Evolutionary conservation across 2,329 filamentous ascomycete genomes (phyloP).

Genomic region (Canariomyces notabilis): DNA sequence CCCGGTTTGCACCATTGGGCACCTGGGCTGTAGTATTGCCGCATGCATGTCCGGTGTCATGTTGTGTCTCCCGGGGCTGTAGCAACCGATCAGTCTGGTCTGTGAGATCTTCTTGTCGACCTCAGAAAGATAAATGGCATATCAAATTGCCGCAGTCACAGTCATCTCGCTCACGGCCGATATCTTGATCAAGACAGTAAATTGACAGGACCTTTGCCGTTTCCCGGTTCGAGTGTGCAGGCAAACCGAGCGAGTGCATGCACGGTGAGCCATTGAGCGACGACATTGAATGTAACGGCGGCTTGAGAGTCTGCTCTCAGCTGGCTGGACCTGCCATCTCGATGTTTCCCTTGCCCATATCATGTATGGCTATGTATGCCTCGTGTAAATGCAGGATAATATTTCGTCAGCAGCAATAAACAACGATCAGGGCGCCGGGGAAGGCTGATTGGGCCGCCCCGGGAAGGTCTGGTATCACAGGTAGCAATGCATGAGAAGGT

Average conservation of each 20-base stretch:
- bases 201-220: neutral
- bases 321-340: conserved; percentile 5
- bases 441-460: conserved; percentile 18
- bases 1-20: neutral
- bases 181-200: too few relatives aligned
- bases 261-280: conserved; percentile 14
- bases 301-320: conserved; percentile 11
- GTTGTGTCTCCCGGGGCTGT: neutral
- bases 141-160: too few relatives aligned
- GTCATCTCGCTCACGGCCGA: too few relatives aligned
- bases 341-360: neutral
- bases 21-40: neutral
- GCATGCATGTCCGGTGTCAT: neutral
- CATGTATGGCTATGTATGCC: too few relatives aligned
- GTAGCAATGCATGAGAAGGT: conserved; percentile 25
- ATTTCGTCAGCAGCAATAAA: conserved; percentile 12
- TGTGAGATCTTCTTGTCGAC: neutral
- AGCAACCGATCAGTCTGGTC: neutral
- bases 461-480: conserved; percentile 23
- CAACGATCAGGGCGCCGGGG: conserved; percentile 11
- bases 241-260: conserved; percentile 9
- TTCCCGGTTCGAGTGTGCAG: neutral
- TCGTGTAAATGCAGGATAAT: conserved; percentile 3
- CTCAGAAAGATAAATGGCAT: too few relatives aligned
- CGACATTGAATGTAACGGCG: conserved; percentile 21